Evolutionary conservation across 1,284 basidiomycete species (phyloP).

Genomic region (Puccinia triticina): DNA sequence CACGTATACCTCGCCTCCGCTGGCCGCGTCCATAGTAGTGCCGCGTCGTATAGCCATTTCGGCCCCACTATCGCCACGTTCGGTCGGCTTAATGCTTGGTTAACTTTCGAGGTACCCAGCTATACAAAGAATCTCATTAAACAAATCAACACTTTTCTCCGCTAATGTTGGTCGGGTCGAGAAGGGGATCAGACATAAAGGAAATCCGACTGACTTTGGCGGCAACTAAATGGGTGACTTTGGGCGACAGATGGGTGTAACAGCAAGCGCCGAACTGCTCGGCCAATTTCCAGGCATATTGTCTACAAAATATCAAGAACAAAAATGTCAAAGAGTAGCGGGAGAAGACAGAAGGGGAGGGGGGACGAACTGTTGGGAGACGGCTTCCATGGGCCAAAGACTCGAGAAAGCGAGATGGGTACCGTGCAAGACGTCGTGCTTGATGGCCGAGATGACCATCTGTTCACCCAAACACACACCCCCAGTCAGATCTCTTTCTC

Average conservation of each 20-base stretch:
- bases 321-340: not conserved
- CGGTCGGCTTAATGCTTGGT: conserved; percentile 69
- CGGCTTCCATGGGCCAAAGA: conserved; percentile 82
- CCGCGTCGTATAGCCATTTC: conserved; percentile 82
- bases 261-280: conserved; percentile 84
- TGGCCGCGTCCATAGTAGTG: conserved; percentile 76
- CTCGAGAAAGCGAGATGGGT: conserved; percentile 86
- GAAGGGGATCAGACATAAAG: too few relatives aligned
- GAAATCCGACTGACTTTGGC: conserved; percentile 68
- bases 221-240: conserved; percentile 86
- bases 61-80: conserved; percentile 81
- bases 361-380: conserved; percentile 66
- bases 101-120: conserved; percentile 87
- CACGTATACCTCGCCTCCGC: conserved; percentile 71
- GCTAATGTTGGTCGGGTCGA: too few relatives aligned
- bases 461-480: conserved; percentile 62
- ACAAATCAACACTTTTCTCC: conserved; percentile 26
- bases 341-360: not conserved
- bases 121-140: conserved; percentile 57
- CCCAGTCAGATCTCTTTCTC: not conserved
- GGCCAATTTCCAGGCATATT: conserved; percentile 85
- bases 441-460: conserved; percentile 78
- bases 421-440: conserved; percentile 73
- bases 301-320: conserved; percentile 60
- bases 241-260: conserved; percentile 69